These are phyloP conservation scores for Clarireedia homoeocarpa DNA, from an alignment of 2,329 filamentous ascomycete species.

Conservation along the genomic window DNA sequence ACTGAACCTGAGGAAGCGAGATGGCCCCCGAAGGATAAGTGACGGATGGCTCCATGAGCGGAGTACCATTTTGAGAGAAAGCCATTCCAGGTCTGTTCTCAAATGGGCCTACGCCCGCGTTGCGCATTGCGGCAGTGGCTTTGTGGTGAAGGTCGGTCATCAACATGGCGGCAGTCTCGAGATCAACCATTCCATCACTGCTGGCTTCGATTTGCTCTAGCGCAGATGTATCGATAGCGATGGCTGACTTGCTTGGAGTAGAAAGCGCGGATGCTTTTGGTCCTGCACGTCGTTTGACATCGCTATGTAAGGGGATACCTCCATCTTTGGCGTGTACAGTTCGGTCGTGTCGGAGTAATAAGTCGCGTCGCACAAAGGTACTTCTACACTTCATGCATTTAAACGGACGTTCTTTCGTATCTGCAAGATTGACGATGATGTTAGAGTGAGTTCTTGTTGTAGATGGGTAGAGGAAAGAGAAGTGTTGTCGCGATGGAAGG, in stretches of 20 bases:
- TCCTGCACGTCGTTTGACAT: slow-evolving; percentile 76
- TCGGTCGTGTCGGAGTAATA: slow-evolving; percentile 92
- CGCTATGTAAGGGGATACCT: slow-evolving; percentile 85
- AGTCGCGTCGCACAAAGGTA: slow-evolving; percentile 95
- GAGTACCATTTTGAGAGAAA: slow-evolving; percentile 63
- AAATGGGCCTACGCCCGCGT: slow-evolving; percentile 42
- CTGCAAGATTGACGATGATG: slow-evolving; percentile 38
- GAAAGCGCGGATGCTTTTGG: slow-evolving; percentile 58
- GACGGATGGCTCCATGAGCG: slow-evolving; percentile 69
- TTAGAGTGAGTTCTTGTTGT: slow-evolving; percentile 10
- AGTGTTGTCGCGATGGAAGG: neutral
- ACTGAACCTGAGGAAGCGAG: slow-evolving; percentile 78
- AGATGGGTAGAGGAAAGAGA: neutral
- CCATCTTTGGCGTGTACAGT: slow-evolving; percentile 98
- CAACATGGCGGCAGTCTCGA: slow-evolving; percentile 96
- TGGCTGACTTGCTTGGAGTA: slow-evolving; percentile 65
- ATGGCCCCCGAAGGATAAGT: slow-evolving; percentile 73
- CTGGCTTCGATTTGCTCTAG: slow-evolving; percentile 89
- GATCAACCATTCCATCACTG: slow-evolving; percentile 85
- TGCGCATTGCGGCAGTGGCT: slow-evolving; percentile 67
- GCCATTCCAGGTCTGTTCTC: slow-evolving; percentile 54
- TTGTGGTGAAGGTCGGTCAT: slow-evolving; percentile 98
- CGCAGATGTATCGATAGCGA: slow-evolving; percentile 76
- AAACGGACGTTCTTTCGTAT: slow-evolving; percentile 98
- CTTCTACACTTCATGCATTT: slow-evolving; percentile 97